Evolutionary conservation across 2,329 filamentous ascomycete genomes (phyloP).

Genomic region (Botrytis aclada): DNA sequence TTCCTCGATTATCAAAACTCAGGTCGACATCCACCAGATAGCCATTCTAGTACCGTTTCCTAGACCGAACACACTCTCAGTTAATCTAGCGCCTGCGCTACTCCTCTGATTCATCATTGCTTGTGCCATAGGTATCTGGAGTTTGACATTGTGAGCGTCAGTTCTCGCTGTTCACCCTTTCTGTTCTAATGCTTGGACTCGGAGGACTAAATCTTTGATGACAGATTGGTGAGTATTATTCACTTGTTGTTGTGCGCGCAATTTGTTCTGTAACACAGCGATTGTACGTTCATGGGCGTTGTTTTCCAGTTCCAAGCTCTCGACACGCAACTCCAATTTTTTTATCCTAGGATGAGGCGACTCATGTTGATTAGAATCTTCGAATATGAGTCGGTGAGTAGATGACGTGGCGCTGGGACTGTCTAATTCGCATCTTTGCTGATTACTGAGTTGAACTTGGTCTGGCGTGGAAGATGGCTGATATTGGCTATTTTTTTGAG

Average conservation of each 20-base stretch:
- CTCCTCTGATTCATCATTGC: background rate
- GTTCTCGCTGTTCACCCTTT: background rate
- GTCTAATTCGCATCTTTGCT: background rate
- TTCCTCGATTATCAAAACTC: background rate
- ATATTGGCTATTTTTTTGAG: background rate
- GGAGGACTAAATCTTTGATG: conserved; percentile 6
- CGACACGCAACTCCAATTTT: background rate
- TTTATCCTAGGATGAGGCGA: background rate
- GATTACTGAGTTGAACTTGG: background rate
- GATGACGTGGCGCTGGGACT: background rate
- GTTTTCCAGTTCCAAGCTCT: conserved; percentile 7
- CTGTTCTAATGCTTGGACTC: conserved; percentile 10
- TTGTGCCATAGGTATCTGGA: background rate
- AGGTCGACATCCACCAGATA: background rate
- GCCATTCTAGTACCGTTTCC: background rate
- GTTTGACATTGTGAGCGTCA: background rate
- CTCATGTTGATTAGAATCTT: background rate
- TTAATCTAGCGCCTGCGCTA: too few species aligned
- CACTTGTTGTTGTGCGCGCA: conserved; percentile 15
- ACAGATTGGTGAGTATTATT: conserved; percentile 14
- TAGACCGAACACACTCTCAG: background rate
- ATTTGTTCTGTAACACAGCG: background rate
- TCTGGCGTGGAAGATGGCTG: background rate
- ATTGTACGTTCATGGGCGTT: conserved; percentile 10
- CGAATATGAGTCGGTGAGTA: background rate